Percentiles rank a stretch among this genome's conserved stretches.
phyloP scores from a whole-genome alignment of 257 asterid species.

The Orobanche coerulescens region DNA sequence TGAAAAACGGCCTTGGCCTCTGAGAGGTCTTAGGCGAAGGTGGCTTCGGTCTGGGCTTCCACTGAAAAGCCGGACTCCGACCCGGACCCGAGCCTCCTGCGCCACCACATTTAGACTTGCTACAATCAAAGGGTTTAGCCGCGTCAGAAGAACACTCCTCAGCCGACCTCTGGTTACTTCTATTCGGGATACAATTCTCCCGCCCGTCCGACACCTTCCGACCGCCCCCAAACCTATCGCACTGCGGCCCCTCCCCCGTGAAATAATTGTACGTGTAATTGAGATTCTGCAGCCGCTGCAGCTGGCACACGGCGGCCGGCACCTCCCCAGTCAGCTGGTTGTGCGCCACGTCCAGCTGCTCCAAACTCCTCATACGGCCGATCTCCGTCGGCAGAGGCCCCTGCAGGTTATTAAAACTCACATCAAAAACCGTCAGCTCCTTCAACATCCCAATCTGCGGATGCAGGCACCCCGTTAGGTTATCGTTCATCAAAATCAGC shows the following conservation, averaged over 20 bases:
- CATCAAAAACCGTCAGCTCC: background rate
- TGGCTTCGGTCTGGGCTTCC: too few species aligned
- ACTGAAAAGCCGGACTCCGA: too few species aligned
- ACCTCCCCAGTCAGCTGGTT: background rate
- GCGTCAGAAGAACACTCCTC: background rate
- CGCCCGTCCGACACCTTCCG: background rate
- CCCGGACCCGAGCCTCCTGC: too few species aligned
- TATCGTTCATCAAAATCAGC: background rate
- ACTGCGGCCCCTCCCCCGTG: background rate
- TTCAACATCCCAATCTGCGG: background rate
- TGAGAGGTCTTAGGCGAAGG: too few species aligned
- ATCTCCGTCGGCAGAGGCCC: background rate
- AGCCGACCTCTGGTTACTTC: background rate
- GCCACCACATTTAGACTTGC: too few species aligned
- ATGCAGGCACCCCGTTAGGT: background rate
- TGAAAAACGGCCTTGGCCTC: too few species aligned
- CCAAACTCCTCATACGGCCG: background rate
- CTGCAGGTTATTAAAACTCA: background rate
- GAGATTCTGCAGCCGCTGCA: background rate
- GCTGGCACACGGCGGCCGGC: background rate
- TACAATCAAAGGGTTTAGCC: too few species aligned
- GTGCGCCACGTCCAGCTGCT: background rate
- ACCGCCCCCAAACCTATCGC: background rate
- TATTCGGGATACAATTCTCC: background rate
- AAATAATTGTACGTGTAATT: background rate